A percentile compares a stretch with the other conserved stretches of the same genome.
Conservation (phyloP, 2,329 filamentous ascomycete species). For the Cryphonectria japonica region DNA sequence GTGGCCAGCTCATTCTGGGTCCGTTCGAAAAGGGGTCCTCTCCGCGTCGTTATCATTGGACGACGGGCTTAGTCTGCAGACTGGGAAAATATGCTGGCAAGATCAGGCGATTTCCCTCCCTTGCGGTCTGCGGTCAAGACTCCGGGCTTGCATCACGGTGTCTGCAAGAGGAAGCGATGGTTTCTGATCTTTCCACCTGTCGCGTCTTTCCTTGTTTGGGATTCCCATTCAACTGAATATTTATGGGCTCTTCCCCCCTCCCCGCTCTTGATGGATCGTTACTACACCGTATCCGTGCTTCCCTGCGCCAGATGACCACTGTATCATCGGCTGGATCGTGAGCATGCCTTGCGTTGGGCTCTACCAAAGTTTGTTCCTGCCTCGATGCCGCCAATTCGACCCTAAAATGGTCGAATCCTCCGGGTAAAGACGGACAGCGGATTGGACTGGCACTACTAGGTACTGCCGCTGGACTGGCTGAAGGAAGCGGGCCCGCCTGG, state of each 20-base stretch:
- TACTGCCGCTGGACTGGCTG: not conserved
- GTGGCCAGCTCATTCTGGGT: not conserved
- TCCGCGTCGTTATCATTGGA: not conserved
- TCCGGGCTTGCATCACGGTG: not conserved
- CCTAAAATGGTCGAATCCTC: not conserved
- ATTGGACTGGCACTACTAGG: not conserved
- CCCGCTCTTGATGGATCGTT: not conserved
- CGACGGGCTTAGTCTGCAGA: not conserved
- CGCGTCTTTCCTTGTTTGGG: not conserved
- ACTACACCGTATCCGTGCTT: constrained; percentile 2
- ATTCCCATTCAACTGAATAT: not conserved
- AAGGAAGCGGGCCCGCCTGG: not conserved
- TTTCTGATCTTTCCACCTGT: not conserved
- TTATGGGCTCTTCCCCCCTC: not conserved
- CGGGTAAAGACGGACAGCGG: not conserved
- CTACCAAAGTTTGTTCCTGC: not conserved
- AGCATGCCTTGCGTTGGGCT: not conserved
- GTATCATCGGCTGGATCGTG: not conserved
- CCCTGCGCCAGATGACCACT: not conserved
- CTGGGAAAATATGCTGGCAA: not conserved
- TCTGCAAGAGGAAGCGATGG: not conserved
- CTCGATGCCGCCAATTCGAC: not conserved
- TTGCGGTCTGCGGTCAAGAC: not conserved
- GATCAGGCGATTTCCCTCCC: not conserved
- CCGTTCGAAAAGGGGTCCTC: not conserved